phyloP scores from a whole-genome alignment of 352 stramenopile species.

The Elongisporangium prolatum region DNA sequence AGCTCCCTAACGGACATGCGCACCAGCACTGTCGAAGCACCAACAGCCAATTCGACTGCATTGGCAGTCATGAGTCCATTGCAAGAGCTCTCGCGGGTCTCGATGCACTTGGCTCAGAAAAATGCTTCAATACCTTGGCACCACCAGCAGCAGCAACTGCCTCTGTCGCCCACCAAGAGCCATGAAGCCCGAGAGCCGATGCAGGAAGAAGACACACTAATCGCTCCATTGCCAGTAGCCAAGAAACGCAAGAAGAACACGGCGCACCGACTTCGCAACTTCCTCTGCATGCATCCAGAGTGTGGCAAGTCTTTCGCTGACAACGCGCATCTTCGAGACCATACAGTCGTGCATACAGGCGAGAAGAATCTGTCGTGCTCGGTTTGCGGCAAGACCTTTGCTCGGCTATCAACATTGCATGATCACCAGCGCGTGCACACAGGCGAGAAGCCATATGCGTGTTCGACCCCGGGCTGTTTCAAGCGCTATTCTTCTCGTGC shows the following conservation, averaged over 20 bases:
- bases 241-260: constrained; percentile 41
- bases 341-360: constrained; percentile 70
- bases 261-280: constrained; percentile 57
- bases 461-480: constrained; percentile 14
- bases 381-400: constrained; percentile 46
- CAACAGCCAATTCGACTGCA: neutral
- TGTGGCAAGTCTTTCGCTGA: constrained; percentile 70
- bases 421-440: constrained; percentile 69
- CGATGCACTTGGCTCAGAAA: neutral
- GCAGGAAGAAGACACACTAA: neutral
- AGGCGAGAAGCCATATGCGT: constrained; percentile 67
- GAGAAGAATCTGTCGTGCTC: constrained; percentile 54
- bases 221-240: neutral
- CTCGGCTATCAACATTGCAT: constrained; percentile 46
- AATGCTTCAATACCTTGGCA: neutral
- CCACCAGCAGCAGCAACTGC: neutral
- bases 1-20: neutral
- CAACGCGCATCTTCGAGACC: constrained; percentile 61
- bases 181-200: neutral
- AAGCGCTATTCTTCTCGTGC: constrained; percentile 48
- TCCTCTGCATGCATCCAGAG: constrained; percentile 57
- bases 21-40: neutral
- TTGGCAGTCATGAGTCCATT: neutral
- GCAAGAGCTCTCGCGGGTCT: neutral
- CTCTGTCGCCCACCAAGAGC: neutral